Conservation (phyloP, 768 basidiomycete genomes). For the Leccinellum rugosiceps region DNA sequence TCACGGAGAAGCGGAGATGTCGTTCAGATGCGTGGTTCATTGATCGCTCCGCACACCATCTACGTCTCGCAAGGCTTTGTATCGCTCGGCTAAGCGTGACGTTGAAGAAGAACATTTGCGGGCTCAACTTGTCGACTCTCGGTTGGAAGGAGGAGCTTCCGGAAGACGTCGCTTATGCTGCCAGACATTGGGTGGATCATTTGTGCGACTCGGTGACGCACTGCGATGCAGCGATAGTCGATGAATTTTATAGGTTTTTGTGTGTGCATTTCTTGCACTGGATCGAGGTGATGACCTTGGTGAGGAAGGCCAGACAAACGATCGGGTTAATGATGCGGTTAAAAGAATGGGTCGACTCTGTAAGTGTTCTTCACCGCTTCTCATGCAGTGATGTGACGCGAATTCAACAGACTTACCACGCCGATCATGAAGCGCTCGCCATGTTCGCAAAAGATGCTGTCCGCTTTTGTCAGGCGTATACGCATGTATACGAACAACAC, state of each 20-base stretch:
- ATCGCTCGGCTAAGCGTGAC: conserved; percentile 11
- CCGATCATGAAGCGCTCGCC: conserved; percentile 15
- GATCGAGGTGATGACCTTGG: conserved; percentile 32
- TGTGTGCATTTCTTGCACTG: conserved; percentile 30
- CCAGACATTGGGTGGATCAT: conserved; percentile 29
- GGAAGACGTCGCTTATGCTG: conserved; percentile 28
- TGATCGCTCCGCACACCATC: conserved; percentile 20
- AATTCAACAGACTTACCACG: conserved; percentile 10
- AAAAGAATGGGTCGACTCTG: conserved; percentile 25
- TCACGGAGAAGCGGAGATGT: conserved; percentile 30
- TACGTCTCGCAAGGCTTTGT: conserved; percentile 25
- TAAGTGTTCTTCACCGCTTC: conserved; percentile 2
- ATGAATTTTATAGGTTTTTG: conserved; percentile 21
- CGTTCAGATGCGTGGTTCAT: conserved; percentile 29
- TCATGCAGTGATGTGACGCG: neutral
- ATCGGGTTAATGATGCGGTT: conserved; percentile 25
- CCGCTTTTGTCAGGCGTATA: conserved; percentile 32
- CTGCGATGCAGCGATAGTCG: conserved; percentile 4
- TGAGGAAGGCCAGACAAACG: conserved; percentile 32
- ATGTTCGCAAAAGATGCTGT: conserved; percentile 24
- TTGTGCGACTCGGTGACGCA: conserved; percentile 14
- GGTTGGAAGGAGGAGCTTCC: conserved; percentile 15
- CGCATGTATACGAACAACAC: conserved; percentile 31
- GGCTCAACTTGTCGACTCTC: conserved; percentile 18
- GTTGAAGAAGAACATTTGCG: conserved; percentile 27